Evolutionary conservation across 2,329 filamentous ascomycete species (phyloP).

Genomic region (Claviceps citrina): DNA sequence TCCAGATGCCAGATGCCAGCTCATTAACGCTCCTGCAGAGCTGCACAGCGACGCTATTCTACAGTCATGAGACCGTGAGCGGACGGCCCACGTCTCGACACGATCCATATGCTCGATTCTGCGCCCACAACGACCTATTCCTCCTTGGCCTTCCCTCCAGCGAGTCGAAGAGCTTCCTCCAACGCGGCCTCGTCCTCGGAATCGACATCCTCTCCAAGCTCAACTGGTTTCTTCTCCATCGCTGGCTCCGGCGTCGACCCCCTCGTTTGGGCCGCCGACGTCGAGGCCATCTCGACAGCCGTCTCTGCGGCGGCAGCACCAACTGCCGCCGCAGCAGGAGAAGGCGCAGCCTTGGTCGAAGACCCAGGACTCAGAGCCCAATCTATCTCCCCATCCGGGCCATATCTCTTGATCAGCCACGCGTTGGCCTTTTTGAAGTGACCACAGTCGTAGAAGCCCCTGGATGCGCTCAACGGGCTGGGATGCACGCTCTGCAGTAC

Average conservation of each 20-base stretch:
- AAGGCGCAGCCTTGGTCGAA: constrained; percentile 16
- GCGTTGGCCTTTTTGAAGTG: constrained; percentile 74
- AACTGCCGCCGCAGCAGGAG: neutral
- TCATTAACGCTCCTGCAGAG: too few species aligned
- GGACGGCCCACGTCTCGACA: neutral
- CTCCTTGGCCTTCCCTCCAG: constrained; percentile 15
- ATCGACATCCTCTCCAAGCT: constrained; percentile 15
- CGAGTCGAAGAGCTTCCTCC: constrained; percentile 20
- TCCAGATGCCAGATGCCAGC: too few species aligned
- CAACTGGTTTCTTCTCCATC: neutral
- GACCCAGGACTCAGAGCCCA: constrained; percentile 48
- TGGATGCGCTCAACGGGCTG: constrained; percentile 71
- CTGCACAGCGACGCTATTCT: too few species aligned
- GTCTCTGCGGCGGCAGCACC: constrained; percentile 10
- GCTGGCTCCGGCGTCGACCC: neutral
- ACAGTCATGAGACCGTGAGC: neutral
- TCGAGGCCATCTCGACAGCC: constrained; percentile 10
- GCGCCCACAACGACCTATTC: constrained; percentile 3
- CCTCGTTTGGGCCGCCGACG: constrained; percentile 9
- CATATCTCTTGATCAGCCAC: constrained; percentile 70
- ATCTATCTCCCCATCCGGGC: constrained; percentile 64
- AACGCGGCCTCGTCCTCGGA: constrained; percentile 24
- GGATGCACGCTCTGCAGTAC: constrained; percentile 83
- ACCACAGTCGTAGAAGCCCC: constrained; percentile 69
- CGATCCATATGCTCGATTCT: neutral